Conservation (phyloP, 768 basidiomycete species). For the Suillus subaureus region DNA sequence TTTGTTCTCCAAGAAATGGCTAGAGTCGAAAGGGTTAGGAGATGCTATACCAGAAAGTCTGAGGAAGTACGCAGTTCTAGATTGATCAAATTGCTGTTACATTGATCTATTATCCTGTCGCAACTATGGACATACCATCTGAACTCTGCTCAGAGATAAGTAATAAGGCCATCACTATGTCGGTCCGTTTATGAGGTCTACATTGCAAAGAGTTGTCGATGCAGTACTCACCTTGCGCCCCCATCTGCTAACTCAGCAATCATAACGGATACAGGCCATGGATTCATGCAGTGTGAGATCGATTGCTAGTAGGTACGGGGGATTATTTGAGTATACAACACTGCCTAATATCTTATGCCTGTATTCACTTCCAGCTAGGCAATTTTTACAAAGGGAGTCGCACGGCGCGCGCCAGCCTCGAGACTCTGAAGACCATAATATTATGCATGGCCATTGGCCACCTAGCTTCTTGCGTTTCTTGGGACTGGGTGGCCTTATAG, state of each 20-base stretch:
- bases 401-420: not conserved
- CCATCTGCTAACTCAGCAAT: not conserved
- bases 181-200: not conserved
- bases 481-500: not conserved
- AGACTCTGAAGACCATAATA: not conserved
- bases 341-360: not conserved
- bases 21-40: conserved; percentile 76
- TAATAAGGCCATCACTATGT: not conserved
- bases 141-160: not conserved
- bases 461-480: not conserved
- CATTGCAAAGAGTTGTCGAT: not conserved
- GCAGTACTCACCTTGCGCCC: not conserved
- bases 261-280: not conserved
- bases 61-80: conserved; percentile 88
- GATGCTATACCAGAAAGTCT: conserved; percentile 80
- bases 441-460: not conserved
- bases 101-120: not conserved
- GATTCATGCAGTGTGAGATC: not conserved
- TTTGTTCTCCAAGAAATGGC: conserved; percentile 92
- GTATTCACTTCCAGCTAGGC: not conserved
- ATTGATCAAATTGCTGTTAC: conserved; percentile 39
- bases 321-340: not conserved
- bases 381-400: not conserved
- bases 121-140: not conserved
- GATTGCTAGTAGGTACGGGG: not conserved